Percentiles rank a stretch among this genome's conserved stretches.
These are phyloP conservation scores for Pseudogymnoascus destructans DNA, from an alignment of 2,329 filamentous ascomycete species.

Conservation along the genomic window DNA sequence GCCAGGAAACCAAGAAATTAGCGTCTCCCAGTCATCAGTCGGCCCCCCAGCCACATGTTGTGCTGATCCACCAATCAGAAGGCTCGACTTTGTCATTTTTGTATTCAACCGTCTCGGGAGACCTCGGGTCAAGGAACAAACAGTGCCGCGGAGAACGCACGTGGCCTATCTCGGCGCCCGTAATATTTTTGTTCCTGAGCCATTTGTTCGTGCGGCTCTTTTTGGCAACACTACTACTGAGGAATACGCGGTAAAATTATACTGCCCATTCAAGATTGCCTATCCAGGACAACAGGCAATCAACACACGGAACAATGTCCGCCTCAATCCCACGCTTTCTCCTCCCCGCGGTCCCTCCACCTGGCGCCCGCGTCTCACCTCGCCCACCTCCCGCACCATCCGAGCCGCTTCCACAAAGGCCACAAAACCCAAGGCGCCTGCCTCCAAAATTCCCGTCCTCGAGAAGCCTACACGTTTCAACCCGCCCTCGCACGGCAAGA, in stretches of 20 bases:
- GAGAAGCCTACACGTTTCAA: conserved; percentile 83
- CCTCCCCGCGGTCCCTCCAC: conserved; percentile 45
- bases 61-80: neutral
- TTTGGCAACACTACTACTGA: neutral
- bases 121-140: conserved; percentile 4
- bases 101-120: neutral
- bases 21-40: neutral
- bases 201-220: neutral
- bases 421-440: conserved; percentile 8
- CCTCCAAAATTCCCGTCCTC: conserved; percentile 51
- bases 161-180: neutral
- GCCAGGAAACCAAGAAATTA: conserved; percentile 7
- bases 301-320: conserved; percentile 20
- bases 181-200: conserved; percentile 2
- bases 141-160: neutral
- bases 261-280: neutral
- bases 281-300: neutral
- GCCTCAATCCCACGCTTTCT: conserved; percentile 52
- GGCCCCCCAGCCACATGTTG: neutral
- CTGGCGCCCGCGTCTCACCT: conserved; percentile 33
- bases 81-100: neutral
- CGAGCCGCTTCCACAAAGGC: conserved; percentile 27
- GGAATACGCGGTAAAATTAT: neutral
- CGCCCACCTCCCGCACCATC: conserved; percentile 19
- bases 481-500: conserved; percentile 75